Evolutionary conservation across 2,329 filamentous ascomycete species (phyloP), one percentile per base, ranked within the genome.

Genomic region (Aspergillus fijiensis): DNA sequence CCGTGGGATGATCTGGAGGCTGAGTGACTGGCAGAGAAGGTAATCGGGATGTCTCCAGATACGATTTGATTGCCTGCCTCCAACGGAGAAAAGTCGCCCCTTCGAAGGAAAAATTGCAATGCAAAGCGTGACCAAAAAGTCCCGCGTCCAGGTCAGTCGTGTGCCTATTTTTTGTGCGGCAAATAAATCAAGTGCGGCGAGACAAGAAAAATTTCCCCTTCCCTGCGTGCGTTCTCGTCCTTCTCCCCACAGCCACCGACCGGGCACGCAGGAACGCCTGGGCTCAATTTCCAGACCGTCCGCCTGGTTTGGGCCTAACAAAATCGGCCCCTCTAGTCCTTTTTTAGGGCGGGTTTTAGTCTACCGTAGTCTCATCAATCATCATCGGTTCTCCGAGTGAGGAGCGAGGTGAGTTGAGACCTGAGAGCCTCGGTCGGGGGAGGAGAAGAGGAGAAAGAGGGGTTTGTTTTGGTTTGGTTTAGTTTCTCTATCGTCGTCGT

Each of bases 201-300:
- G 27, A 29, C 52, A 39, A 55, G 52, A 55, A 35, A 35, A 35
- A 5, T 16, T 12, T 12, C 33, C 33, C 33, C 33, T 35, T 35
- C 33, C 33, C 39, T 45, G 39, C 39, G 39, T 19, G 39, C 39
- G 27, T 35, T 16, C 39, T 7, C 16, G 5, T 19, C n/a, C 16
- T 45, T 1, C 39, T 19, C 52, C 42, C 53, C 53, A 55, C 53
- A 55, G 53, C n/a, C 53, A 49, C 42, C 53, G 48, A 42, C 42
- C 53, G 48, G 53, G 19, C 33, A 35, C 33, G 33, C 39, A 49
- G 27, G 53, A 45, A 47, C 53, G 53, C 53, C 53, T 48, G 53
- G 53, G 53, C 53, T 55, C 45, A 55, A 49, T 55, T 55, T 55
- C 53, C 42, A 49, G 39, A 49, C 39, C 45, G 39, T 45, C 39